Evolutionary conservation across 164 flowering plant genomes (phyloP).

Genomic region (Vitis rupestris): DNA sequence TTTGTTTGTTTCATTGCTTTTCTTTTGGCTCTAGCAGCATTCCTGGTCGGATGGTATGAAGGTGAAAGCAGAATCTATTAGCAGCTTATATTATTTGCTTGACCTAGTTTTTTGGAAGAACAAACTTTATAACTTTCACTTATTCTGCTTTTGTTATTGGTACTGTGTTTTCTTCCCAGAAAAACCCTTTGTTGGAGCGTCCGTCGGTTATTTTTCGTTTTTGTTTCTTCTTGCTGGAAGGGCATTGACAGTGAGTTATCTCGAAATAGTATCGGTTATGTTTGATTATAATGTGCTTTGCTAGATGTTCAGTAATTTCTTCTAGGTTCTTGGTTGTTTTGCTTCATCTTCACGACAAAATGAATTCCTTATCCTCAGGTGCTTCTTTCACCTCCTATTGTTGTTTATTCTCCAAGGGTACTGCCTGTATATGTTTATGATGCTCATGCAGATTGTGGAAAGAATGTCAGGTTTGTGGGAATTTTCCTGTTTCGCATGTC

Average conservation of each 20-base stretch:
- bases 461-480: conserved; percentile 90
- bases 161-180: conserved; percentile 39
- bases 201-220: conserved; percentile 96
- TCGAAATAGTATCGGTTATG: conserved; percentile 1
- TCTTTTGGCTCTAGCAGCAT: conserved; percentile 92
- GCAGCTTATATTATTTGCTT: conserved; percentile 1
- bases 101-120: not conserved
- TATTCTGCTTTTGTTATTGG: not conserved
- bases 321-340: conserved; percentile 3
- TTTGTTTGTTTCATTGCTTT: conserved; percentile 84
- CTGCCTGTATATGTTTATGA: conserved; percentile 98
- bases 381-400: conserved; percentile 98
- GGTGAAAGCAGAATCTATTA: conserved; percentile 39
- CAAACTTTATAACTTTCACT: not conserved
- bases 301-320: not conserved
- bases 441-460: conserved; percentile 98
- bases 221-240: conserved; percentile 96
- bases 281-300: not conserved
- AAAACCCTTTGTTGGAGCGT: conserved; percentile 92
- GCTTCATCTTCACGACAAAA: conserved; percentile 1
- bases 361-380: conserved; percentile 48
- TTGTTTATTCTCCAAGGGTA: conserved; percentile 96
- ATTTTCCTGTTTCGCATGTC: not conserved
- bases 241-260: conserved; percentile 84
- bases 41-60: conserved; percentile 84